Conservation (phyloP, 2,329 filamentous ascomycete genomes). For the Apiospora aurea region DNA sequence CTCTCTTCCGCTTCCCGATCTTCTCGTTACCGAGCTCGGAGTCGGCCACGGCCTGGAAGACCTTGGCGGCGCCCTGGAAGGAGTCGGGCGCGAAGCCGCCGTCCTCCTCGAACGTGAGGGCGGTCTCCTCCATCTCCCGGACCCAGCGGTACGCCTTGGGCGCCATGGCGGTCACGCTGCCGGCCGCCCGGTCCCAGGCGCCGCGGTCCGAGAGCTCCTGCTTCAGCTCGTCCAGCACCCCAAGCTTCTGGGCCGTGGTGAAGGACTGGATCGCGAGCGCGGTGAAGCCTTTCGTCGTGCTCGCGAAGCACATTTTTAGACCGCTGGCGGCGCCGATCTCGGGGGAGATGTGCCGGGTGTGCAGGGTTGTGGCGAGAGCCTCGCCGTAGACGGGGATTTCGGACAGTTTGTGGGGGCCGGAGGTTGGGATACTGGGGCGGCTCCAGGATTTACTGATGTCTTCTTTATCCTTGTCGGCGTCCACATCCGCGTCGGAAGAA, state of each 20-base stretch:
- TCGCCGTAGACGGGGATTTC: constrained; percentile 49
- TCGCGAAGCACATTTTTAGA: constrained; percentile 72
- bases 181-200: constrained; percentile 54
- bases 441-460: constrained; percentile 43
- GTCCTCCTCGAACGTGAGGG: constrained; percentile 67
- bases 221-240: constrained; percentile 66
- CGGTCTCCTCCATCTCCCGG: constrained; percentile 79
- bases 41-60: constrained; percentile 68
- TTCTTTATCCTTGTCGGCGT: not conserved
- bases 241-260: constrained; percentile 70
- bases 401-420: constrained; percentile 53
- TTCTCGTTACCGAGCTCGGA: constrained; percentile 66
- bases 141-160: constrained; percentile 83
- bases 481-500: constrained; percentile 27
- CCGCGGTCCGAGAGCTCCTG: constrained; percentile 56
- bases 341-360: constrained; percentile 55
- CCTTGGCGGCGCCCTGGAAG: constrained; percentile 65
- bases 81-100: constrained; percentile 65
- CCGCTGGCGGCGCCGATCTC: constrained; percentile 63
- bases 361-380: constrained; percentile 52
- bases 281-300: constrained; percentile 68
- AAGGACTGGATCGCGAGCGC: constrained; percentile 75
- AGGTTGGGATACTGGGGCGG: constrained; percentile 53
- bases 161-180: constrained; percentile 65
- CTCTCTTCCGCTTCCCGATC: constrained; percentile 61